Evolutionary conservation across 495 filamentous ascomycete species (phyloP).

Genomic region (Elaphomyces granulatus): DNA sequence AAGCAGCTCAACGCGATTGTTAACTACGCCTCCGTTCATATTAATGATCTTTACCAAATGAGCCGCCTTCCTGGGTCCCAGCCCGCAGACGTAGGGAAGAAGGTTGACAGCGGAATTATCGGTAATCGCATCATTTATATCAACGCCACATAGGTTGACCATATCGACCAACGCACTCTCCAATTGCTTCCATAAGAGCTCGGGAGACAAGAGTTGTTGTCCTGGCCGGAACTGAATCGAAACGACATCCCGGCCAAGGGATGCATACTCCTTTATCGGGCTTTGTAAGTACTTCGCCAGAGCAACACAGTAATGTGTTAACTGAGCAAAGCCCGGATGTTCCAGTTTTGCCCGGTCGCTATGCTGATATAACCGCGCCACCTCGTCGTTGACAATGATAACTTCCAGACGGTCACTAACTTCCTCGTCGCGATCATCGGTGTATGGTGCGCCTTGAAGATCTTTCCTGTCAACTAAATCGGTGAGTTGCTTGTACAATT

Average conservation of each 20-base stretch:
- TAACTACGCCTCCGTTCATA: slow-evolving; percentile 70
- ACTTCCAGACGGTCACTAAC: slow-evolving; percentile 66
- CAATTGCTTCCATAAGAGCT: slow-evolving; percentile 69
- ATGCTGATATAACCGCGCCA: slow-evolving; percentile 84
- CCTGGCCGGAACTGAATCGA: slow-evolving; percentile 79
- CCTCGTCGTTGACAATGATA: slow-evolving; percentile 87
- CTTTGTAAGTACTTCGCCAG: slow-evolving; percentile 84
- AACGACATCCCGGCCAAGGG: slow-evolving; percentile 71
- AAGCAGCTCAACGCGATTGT: slow-evolving; percentile 68
- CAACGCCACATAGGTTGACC: slow-evolving; percentile 91
- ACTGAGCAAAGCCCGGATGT: slow-evolving; percentile 58
- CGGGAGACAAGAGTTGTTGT: slow-evolving; percentile 74
- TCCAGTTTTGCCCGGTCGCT: slow-evolving; percentile 69
- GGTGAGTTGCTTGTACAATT: slow-evolving; percentile 63
- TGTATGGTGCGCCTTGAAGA: slow-evolving; percentile 57
- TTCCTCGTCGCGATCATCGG: slow-evolving; percentile 44
- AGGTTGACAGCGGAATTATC: slow-evolving; percentile 71
- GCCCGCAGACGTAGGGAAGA: slow-evolving; percentile 79
- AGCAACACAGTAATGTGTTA: slow-evolving; percentile 78
- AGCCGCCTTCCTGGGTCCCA: slow-evolving; percentile 84
- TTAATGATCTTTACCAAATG: slow-evolving; percentile 82
- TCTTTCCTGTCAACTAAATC: slow-evolving; percentile 59
- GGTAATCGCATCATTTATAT: slow-evolving; percentile 78
- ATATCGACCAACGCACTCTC: slow-evolving; percentile 95
- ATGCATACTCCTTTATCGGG: slow-evolving; percentile 89